Conservation (phyloP, 2,329 filamentous ascomycete species). For the Sporothrix protearum region DNA sequence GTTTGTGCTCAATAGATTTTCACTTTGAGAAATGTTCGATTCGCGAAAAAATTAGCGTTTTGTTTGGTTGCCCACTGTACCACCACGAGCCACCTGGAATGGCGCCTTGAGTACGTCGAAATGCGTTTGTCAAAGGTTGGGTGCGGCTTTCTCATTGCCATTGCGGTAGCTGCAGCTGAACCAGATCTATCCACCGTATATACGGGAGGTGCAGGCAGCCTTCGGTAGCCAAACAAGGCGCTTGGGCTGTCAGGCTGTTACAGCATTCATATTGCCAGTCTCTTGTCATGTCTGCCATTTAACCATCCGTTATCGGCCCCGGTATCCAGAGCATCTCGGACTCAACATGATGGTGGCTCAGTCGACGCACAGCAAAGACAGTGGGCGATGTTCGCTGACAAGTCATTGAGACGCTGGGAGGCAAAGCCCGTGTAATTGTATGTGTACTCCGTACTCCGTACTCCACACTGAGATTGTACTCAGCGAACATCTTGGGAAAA, state of each 20-base stretch:
- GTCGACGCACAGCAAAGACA: background rate
- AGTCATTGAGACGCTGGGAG: background rate
- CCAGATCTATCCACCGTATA: background rate
- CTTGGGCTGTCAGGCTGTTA: background rate
- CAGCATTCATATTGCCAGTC: background rate
- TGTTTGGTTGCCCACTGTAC: too few species aligned
- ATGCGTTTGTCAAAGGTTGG: background rate
- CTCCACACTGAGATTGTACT: too few species aligned
- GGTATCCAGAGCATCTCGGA: too few species aligned
- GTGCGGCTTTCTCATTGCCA: background rate
- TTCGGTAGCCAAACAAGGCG: background rate
- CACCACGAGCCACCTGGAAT: background rate
- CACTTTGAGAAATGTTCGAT: too few species aligned
- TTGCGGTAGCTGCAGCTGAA: background rate
- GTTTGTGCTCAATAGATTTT: too few species aligned
- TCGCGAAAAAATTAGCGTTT: too few species aligned
- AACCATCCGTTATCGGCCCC: too few species aligned
- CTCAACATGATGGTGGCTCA: background rate
- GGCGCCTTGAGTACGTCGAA: background rate
- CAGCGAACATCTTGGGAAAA: background rate
- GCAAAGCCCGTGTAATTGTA: too few species aligned
- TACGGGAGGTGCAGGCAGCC: background rate
- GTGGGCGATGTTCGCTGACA: background rate
- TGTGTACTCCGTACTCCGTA: too few species aligned
- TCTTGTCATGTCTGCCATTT: background rate